Conservation (phyloP, 805 yeast genomes). For the Metschnikowia gelsemii region DNA sequence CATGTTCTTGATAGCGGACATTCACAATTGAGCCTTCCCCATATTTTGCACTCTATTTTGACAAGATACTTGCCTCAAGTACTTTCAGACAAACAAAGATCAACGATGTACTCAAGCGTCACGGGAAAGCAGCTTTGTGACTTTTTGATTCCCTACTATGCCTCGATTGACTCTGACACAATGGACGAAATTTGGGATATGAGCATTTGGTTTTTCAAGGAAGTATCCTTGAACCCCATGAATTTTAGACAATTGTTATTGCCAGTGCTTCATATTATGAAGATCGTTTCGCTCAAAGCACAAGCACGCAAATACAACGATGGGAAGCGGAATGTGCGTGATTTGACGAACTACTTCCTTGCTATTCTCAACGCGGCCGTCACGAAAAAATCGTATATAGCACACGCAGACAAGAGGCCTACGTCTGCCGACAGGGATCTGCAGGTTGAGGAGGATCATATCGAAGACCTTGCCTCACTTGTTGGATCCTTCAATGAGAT, state of each 20-base stretch:
- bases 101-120: constrained; percentile 49
- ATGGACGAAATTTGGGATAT: constrained; percentile 76
- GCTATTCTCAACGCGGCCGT: constrained; percentile 25
- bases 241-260: constrained; percentile 52
- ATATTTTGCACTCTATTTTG: constrained; percentile 54
- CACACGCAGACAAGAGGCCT: constrained; percentile 1
- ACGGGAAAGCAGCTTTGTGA: constrained; percentile 44
- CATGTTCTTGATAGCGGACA: constrained; percentile 83
- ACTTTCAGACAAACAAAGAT: constrained; percentile 33
- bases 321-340: constrained; percentile 60
- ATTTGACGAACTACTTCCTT: constrained; percentile 40
- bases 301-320: constrained; percentile 61
- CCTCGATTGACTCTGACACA: constrained; percentile 69
- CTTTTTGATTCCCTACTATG: constrained; percentile 61
- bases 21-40: constrained; percentile 71
- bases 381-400: constrained; percentile 6
- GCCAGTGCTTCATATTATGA: constrained; percentile 51
- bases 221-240: constrained; percentile 47
- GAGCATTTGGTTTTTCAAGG: constrained; percentile 58
- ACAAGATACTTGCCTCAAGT: constrained; percentile 43
- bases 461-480: constrained; percentile 32
- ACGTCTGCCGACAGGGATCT: neutral
- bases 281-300: constrained; percentile 54
- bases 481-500: constrained; percentile 19
- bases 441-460: constrained; percentile 15